These are phyloP conservation scores for Nakazawaea ernobii DNA, from an alignment of 805 yeast species.

Conservation along the genomic window DNA sequence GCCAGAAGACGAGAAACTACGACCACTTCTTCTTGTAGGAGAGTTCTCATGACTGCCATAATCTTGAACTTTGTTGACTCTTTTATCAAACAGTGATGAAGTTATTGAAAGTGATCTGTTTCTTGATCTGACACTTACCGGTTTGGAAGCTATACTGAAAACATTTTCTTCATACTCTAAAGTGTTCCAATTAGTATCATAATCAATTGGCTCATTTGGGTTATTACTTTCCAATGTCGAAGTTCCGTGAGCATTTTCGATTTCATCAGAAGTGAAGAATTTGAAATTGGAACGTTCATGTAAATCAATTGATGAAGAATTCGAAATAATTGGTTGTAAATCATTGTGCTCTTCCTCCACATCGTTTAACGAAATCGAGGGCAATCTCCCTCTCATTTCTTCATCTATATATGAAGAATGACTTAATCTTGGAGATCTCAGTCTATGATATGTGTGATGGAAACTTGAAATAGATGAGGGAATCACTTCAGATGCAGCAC, in stretches of 20 bases:
- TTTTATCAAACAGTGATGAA: conserved; percentile 9
- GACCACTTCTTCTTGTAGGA: conserved; percentile 12
- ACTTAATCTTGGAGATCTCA: conserved; percentile 10
- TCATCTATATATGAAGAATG: conserved; percentile 3
- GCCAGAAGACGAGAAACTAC: conserved; percentile 14
- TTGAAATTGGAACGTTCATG: conserved; percentile 48
- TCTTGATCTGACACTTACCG: conserved; percentile 1
- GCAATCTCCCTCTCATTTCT: conserved; percentile 7
- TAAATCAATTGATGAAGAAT: conserved; percentile 30
- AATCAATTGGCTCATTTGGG: conserved; percentile 49
- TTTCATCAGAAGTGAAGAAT: conserved; percentile 79
- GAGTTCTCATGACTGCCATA: conserved; percentile 11
- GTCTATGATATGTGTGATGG: conserved; percentile 57
- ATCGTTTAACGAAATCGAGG: conserved; percentile 10
- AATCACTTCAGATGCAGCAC: conserved; percentile 69
- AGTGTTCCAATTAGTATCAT: conserved; percentile 70
- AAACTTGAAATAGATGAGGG: conserved; percentile 76
- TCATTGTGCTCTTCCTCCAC: conserved; percentile 18
- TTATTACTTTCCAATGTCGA: conserved; percentile 52
- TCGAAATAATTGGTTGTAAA: conserved; percentile 29
- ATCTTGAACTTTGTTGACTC: conserved; percentile 5
- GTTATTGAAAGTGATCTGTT: conserved; percentile 6
- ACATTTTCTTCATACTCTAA: conserved; percentile 37
- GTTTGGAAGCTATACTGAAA: background rate
- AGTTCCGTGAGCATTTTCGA: conserved; percentile 82